Base-by-base conservation (phyloP, 164 flowering plant genomes). In the Echeveria elegans region DNA sequence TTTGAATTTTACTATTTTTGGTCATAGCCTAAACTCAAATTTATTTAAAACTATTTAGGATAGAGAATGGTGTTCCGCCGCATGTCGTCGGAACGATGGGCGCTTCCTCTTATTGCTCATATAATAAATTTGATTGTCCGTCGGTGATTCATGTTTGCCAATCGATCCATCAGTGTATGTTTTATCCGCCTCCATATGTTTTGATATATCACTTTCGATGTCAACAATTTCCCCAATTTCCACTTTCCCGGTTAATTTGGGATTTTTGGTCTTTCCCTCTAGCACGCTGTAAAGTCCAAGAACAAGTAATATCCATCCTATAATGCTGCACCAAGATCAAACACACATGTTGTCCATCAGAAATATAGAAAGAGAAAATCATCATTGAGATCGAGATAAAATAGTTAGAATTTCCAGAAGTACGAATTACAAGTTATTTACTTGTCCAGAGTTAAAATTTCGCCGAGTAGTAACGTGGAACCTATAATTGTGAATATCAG, bases 381-480 rank as follows among this genome's bases (percentile, higher is more conserved):
- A n/a, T n/a, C n/a, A n/a, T n/a, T n/a, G n/a, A n/a, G 37, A 34
- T 34, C 3, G 5, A 34, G 37, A 34, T 3, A 34, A 34, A 34
- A 34, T 34, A 34, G 7, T 3, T 34, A n/a, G n/a, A n/a, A n/a
- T n/a, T n/a, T n/a, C n/a, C n/a, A n/a, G 37, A 34, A 34, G 37
- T 3, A 34, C n/a, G n/a, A n/a, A 34, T 34, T 34, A 34, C 37
- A 34, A 5, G 47, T 18, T 16, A 43, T 12, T 12, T 70, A 90
- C 94, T 92, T 90, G 76, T 90, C 94, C 67, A 83, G 65, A 41
- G 66, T 79, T 53, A 82, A 72, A 6, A 69, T 34, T 62, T 88
- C 88, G 21, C 92, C 88, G 19, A 88, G 70, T 58, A 90, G 50
- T 61, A 86, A n/a, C 0, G 77, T 71, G 0, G 94, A 86, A 66